Conservation (phyloP, 164 flowering plant species). For the Magnolia sinica region DNA sequence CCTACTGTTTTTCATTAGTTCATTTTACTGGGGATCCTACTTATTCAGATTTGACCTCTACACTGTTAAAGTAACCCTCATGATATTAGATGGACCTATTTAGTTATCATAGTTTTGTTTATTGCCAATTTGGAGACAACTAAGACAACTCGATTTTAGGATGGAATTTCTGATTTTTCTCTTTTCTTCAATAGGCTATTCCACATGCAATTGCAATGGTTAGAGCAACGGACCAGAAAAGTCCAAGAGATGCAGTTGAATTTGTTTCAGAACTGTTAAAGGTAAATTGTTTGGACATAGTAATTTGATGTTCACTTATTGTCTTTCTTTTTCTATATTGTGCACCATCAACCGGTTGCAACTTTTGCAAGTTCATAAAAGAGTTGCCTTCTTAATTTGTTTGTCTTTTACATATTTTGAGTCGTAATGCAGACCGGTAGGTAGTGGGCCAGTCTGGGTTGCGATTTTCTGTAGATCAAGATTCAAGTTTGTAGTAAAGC, state of each 20-base stretch:
- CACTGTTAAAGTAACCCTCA: too few species aligned
- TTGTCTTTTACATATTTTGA: background rate
- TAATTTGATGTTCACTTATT: background rate
- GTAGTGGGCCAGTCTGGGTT: too few species aligned
- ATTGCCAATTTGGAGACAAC: background rate
- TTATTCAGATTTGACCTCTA: background rate
- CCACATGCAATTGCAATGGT: conserved; percentile 91
- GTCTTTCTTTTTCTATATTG: background rate
- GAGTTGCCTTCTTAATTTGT: background rate
- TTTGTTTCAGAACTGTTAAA: conserved; percentile 84
- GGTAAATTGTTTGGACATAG: conserved; percentile 32
- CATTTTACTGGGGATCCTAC: too few species aligned
- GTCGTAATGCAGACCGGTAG: background rate
- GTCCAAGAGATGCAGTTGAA: conserved; percentile 98
- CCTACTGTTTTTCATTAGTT: too few species aligned
- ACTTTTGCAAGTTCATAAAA: background rate
- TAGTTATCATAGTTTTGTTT: background rate
- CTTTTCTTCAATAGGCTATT: conserved; percentile 49
- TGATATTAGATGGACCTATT: background rate
- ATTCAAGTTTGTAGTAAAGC: too few species aligned
- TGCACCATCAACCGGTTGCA: background rate
- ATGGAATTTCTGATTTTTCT: background rate
- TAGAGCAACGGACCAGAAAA: conserved; percentile 69
- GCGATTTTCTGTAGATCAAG: too few species aligned
- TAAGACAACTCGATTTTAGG: background rate